Percentiles rank a stretch among this genome's conserved stretches.
phyloP scores from a whole-genome alignment of 1,284 basidiomycete genomes.

The Irpex sp. region DNA sequence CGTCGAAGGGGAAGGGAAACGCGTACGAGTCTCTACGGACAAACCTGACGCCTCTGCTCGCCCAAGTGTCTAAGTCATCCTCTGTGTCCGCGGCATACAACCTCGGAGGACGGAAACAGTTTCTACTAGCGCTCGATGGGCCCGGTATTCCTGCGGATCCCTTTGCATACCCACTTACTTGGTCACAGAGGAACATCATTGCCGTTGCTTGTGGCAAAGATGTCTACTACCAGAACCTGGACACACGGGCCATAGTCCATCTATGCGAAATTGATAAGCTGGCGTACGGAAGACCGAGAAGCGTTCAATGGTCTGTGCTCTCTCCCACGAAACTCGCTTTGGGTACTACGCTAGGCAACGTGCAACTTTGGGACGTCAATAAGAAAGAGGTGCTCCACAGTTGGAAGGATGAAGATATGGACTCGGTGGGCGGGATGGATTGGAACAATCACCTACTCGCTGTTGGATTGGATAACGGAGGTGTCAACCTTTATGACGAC shows the following conservation, averaged over 20 bases:
- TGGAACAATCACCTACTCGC: slow-evolving; percentile 37
- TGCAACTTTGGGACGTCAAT: slow-evolving; percentile 38
- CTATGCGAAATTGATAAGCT: slow-evolving; percentile 29
- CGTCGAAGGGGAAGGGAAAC: slow-evolving; percentile 16
- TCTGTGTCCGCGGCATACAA: slow-evolving; percentile 37
- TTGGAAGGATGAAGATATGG: slow-evolving; percentile 32
- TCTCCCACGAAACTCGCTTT: slow-evolving; percentile 29
- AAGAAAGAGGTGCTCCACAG: slow-evolving; percentile 20
- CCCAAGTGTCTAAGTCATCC: slow-evolving; percentile 26
- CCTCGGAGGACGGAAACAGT: slow-evolving; percentile 38
- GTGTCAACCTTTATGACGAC: slow-evolving; percentile 34
- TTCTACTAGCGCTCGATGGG: slow-evolving; percentile 43
- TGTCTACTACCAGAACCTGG: slow-evolving; percentile 44
- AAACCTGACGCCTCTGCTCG: slow-evolving; percentile 35
- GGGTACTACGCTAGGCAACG: slow-evolving; percentile 34
- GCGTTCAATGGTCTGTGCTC: slow-evolving; percentile 34
- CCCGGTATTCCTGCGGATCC: slow-evolving; percentile 41
- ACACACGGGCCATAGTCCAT: slow-evolving; percentile 38
- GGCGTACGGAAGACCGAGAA: slow-evolving; percentile 20
- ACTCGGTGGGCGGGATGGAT: slow-evolving; percentile 35
- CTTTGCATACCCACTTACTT: slow-evolving; percentile 42
- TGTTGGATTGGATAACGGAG: slow-evolving; percentile 34
- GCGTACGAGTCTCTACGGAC: slow-evolving; percentile 31
- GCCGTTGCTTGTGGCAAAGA: slow-evolving; percentile 43
- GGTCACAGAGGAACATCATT: slow-evolving; percentile 39